Evolutionary conservation across 2,329 filamentous ascomycete species (phyloP).

Genomic region (Dothideomycetidae sp.): DNA sequence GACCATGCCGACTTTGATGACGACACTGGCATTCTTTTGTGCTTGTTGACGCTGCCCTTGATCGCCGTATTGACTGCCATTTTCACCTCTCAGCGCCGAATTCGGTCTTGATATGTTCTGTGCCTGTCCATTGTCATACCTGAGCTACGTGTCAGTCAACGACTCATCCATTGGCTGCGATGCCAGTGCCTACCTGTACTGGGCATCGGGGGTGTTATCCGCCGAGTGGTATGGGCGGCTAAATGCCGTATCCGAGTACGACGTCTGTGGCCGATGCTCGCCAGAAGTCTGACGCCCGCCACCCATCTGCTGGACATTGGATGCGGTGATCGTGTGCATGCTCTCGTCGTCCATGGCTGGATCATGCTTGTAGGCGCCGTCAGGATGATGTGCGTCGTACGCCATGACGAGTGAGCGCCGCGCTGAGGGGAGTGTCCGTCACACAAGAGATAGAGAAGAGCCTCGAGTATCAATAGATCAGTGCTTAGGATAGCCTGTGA

Average conservation of each 20-base stretch:
- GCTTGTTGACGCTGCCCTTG: conserved; percentile 25
- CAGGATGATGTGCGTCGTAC: conserved; percentile 1
- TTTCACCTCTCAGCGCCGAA: conserved; percentile 11
- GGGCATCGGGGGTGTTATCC: conserved; percentile 25
- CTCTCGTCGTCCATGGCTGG: conserved; percentile 32
- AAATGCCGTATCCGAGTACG: conserved; percentile 38
- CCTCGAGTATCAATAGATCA: no score
- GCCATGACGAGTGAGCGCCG: neutral
- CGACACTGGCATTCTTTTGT: conserved; percentile 50
- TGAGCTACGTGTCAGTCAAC: conserved; percentile 20
- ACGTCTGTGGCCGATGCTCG: conserved; percentile 38
- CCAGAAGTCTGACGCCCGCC: conserved; percentile 17
- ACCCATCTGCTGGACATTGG: conserved; percentile 21
- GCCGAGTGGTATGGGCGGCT: conserved; percentile 30
- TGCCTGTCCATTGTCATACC: conserved; percentile 21
- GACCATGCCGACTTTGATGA: conserved; percentile 99
- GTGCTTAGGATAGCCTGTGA: no score
- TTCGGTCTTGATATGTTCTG: conserved; percentile 28
- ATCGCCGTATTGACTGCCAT: conserved; percentile 18
- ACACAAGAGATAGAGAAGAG: no score
- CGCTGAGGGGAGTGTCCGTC: no score
- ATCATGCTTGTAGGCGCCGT: conserved; percentile 14
- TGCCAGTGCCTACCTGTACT: conserved; percentile 20
- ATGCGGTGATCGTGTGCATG: conserved; percentile 34
- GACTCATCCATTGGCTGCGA: neutral